Conservation (phyloP, 176 grass and related monocot species). For the Urochloa ruziziensis region DNA sequence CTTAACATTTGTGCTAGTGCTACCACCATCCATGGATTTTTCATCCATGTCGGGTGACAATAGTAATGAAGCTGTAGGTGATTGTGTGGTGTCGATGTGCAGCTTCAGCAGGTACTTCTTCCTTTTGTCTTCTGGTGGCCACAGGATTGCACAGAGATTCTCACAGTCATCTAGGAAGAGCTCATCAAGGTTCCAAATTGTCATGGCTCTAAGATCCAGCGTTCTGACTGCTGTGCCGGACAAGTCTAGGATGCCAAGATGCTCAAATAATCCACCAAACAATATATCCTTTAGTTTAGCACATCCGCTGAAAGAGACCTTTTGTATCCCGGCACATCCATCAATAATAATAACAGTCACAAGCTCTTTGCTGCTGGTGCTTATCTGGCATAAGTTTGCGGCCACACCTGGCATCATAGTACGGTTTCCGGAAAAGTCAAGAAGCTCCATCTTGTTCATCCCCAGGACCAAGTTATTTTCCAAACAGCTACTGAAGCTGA, state of each 20-base stretch:
- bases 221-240: not conserved
- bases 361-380: not conserved
- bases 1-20: too few relatives aligned
- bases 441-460: not conserved
- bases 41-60: too few relatives aligned
- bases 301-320: not conserved
- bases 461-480: not conserved
- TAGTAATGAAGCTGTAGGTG: not conserved
- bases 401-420: accelerated
- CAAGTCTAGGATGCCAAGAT: not conserved
- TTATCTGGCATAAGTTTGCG: not conserved
- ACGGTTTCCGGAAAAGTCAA: not conserved
- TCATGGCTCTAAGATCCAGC: not conserved
- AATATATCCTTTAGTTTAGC: not conserved
- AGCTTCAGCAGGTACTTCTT: not conserved
- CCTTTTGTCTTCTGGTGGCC: not conserved
- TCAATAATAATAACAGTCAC: not conserved
- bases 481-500: not conserved
- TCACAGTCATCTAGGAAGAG: not conserved
- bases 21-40: too few relatives aligned
- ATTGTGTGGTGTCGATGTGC: not conserved
- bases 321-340: not conserved
- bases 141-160: not conserved
- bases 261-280: not conserved
- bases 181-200: accelerated